Evolutionary conservation across 2,329 filamentous ascomycete species (phyloP).

Genomic region (Corniculantispora saksenae): DNA sequence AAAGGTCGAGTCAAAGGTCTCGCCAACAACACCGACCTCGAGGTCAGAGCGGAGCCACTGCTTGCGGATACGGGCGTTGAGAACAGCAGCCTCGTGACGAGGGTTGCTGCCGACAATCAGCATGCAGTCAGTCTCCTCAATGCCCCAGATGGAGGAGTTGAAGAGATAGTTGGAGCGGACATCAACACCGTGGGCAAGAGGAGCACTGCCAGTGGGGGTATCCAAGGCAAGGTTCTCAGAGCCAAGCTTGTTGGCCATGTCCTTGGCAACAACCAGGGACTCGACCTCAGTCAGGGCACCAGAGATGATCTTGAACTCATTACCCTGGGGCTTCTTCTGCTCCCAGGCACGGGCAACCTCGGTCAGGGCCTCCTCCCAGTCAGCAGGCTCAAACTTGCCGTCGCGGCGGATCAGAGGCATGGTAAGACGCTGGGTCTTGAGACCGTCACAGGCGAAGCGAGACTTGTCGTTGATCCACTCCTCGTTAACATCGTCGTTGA

Average conservation of each 20-base stretch:
- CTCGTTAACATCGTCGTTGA: slow-evolving; percentile 98
- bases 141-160: slow-evolving; percentile 91
- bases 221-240: slow-evolving; percentile 96
- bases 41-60: slow-evolving; percentile 96
- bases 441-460: slow-evolving; percentile 91
- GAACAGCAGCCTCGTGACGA: slow-evolving; percentile 88
- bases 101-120: slow-evolving; percentile 95
- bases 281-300: slow-evolving; percentile 91
- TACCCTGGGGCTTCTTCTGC: slow-evolving; percentile 76
- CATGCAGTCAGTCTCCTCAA: slow-evolving; percentile 90
- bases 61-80: slow-evolving; percentile 96
- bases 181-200: slow-evolving; percentile 89
- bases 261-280: slow-evolving; percentile 93
- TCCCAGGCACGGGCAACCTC: slow-evolving; percentile 83
- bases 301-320: slow-evolving; percentile 95
- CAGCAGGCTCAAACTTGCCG: slow-evolving; percentile 86
- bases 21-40: slow-evolving; percentile 87
- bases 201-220: slow-evolving; percentile 78
- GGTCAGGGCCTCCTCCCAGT: slow-evolving; percentile 92
- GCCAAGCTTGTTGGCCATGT: slow-evolving; percentile 92
- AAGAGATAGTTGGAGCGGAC: slow-evolving; percentile 93
- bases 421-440: slow-evolving; percentile 94
- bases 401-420: slow-evolving; percentile 87
- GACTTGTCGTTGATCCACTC: slow-evolving; percentile 99
- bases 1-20: slow-evolving; percentile 91